Percentiles rank a stretch among this genome's conserved stretches.
Conservation (phyloP, 306 rosid species). For the Fragaria vesca region DNA sequence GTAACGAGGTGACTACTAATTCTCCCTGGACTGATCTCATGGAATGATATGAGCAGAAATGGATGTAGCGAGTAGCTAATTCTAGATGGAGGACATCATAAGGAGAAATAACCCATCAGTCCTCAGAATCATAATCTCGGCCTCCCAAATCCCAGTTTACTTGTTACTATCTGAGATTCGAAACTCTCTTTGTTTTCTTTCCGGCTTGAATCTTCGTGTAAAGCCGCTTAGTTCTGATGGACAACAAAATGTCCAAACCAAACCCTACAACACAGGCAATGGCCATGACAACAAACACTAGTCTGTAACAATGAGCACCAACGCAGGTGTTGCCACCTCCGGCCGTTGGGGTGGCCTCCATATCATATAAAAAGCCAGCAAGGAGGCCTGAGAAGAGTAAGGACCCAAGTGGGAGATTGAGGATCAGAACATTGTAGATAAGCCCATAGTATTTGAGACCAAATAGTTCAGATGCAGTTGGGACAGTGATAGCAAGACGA, state of each 20-base stretch:
- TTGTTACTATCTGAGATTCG: background rate
- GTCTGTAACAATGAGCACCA: conserved; percentile 82
- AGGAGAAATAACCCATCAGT: conserved; percentile 36
- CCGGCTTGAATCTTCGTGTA: conserved; percentile 57
- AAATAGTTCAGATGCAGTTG: conserved; percentile 74
- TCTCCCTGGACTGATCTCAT: background rate
- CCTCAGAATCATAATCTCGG: conserved; percentile 1
- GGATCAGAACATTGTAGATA: conserved; percentile 77
- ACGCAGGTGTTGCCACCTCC: conserved; percentile 91
- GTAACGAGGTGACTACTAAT: background rate
- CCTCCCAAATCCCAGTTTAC: background rate
- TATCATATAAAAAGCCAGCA: conserved; percentile 74
- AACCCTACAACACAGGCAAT: conserved; percentile 71
- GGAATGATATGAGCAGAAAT: background rate
- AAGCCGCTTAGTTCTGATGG: conserved; percentile 55
- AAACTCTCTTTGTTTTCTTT: conserved; percentile 51
- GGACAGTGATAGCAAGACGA: conserved; percentile 73
- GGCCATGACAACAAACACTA: conserved; percentile 70
- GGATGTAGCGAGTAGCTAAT: background rate
- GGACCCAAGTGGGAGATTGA: conserved; percentile 89
- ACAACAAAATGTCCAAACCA: conserved; percentile 61
- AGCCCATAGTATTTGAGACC: conserved; percentile 85
- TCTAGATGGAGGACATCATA: conserved; percentile 30
- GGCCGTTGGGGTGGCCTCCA: conserved; percentile 59
- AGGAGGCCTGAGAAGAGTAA: conserved; percentile 92